Evolutionary conservation across 129 eudicot genomes (phyloP), one percentile per base, ranked within the genome.

Genomic region (Centella asiatica): DNA sequence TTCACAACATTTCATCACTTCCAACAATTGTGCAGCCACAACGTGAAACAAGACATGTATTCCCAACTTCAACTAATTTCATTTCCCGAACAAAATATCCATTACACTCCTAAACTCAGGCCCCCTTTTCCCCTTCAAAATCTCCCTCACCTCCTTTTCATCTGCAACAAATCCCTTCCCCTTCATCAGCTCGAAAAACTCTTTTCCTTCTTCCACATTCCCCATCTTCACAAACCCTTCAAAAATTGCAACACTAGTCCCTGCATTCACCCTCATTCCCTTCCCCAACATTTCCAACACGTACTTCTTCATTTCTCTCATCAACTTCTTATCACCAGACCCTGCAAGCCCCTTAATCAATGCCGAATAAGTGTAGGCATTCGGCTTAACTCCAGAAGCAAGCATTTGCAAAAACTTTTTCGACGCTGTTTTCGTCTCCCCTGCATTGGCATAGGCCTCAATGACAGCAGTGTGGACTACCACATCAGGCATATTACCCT

Each of bases 401-500:
- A 90, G 75, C 98, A 86, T 90, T 23, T 85, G 69, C 77, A 75
- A 24, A 26, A 60, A 86, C 40, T 76, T 83, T 62, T 72, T 81
- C 46, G 63, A 59, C 6, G 88, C 98, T 5, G 81, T 85, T 67
- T 90, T 90, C 0, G 83, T 57, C 55, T 84, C 75, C 18, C 84
- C 90, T 0, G 98, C 98, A 37, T 73, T 68, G 2, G 73, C 87
- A 36, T 86, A 90, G 0, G 94, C 94, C 59, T 90, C 94, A 6
- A 90, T 72, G 0, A 87, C 98, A 1, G 98, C 94, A 25, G 94
- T 90, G 77, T 86, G 88, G 2, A 90, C 90, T 44, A 90, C 80
- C 27, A 90, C 90, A 18, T 90, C 90, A 10, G 98, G 98, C 95
- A 90, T 90, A 2, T 73, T 69, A 24, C 94, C 94, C 55, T 75